phyloP scores from a whole-genome alignment of 2,329 filamentous ascomycete genomes.

The Pseudogymnoascus sp. region DNA sequence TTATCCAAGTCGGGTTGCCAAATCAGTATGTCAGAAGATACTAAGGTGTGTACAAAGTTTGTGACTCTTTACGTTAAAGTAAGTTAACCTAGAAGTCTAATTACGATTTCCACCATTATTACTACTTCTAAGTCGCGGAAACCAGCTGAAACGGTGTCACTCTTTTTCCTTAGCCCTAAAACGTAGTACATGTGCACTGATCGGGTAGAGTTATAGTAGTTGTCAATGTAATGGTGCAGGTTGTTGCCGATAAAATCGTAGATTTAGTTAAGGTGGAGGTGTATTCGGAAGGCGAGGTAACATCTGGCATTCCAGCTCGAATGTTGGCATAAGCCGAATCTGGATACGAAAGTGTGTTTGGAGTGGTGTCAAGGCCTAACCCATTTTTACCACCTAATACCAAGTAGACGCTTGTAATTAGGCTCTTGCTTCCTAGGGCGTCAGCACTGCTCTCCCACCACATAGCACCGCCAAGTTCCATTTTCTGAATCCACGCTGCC shows the following conservation, averaged over 20 bases:
- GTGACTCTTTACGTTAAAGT: no score
- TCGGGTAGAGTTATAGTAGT: background rate
- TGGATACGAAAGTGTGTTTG: background rate
- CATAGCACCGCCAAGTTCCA: slow-evolving; percentile 66
- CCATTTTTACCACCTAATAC: background rate
- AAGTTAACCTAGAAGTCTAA: no score
- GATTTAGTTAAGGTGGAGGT: background rate
- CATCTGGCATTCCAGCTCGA: background rate
- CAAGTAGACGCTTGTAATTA: slow-evolving; percentile 41
- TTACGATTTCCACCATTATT: no score
- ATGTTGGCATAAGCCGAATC: background rate
- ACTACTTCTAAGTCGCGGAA: no score
- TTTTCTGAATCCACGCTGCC: slow-evolving; percentile 51
- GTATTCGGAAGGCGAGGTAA: background rate
- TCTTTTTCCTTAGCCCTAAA: no score
- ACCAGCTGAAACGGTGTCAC: no score
- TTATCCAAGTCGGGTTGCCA: no score
- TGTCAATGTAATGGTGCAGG: background rate
- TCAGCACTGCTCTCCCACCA: slow-evolving; percentile 77
- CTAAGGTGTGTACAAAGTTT: no score
- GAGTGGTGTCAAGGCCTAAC: background rate
- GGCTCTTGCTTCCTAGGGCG: slow-evolving; percentile 46
- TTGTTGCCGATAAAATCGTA: background rate
- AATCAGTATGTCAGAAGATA: no score
- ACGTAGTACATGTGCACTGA: no score